phyloP scores from a whole-genome alignment of 2,329 filamentous ascomycete genomes.

The Ambrosiella beaveri region DNA sequence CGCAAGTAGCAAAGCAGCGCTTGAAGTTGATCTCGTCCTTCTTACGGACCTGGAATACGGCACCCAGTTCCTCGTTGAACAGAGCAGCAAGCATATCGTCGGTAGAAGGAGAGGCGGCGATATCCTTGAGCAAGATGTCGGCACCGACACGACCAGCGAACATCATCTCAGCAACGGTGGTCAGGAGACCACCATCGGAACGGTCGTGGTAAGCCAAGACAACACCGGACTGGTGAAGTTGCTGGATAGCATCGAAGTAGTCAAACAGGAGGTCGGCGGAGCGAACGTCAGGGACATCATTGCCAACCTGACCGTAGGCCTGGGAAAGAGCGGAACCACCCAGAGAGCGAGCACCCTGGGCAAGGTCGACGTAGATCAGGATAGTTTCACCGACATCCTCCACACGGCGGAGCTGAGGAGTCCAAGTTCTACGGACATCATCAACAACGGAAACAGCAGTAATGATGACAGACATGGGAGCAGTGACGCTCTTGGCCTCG shows the following conservation, averaged over 20 bases:
- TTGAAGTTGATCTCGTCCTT: slow-evolving; percentile 72
- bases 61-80: slow-evolving; percentile 93
- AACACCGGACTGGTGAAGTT: slow-evolving; percentile 39
- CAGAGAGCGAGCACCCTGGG: slow-evolving; percentile 60
- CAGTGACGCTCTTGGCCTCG: slow-evolving; percentile 68
- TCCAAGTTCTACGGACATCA: slow-evolving; percentile 79
- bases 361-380: slow-evolving; percentile 81
- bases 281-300: slow-evolving; percentile 72
- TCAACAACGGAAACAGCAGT: slow-evolving; percentile 77
- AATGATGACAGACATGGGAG: slow-evolving; percentile 79
- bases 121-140: slow-evolving; percentile 65
- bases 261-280: slow-evolving; percentile 68
- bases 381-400: slow-evolving; percentile 82
- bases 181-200: slow-evolving; percentile 83
- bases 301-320: slow-evolving; percentile 68
- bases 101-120: slow-evolving; percentile 43
- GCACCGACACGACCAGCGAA: slow-evolving; percentile 85
- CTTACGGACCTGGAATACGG: slow-evolving; percentile 86
- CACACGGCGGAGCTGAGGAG: slow-evolving; percentile 63
- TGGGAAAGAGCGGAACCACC: slow-evolving; percentile 87
- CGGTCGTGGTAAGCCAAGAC: slow-evolving; percentile 91
- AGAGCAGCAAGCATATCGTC: slow-evolving; percentile 56
- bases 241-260: slow-evolving; percentile 71
- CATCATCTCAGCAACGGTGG: slow-evolving; percentile 91
- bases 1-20: slow-evolving; percentile 78